Percentiles rank a stretch among this genome's conserved stretches.
Conservation (phyloP, 176 grass and related monocot species). For the Eremochloa ophiuroides region DNA sequence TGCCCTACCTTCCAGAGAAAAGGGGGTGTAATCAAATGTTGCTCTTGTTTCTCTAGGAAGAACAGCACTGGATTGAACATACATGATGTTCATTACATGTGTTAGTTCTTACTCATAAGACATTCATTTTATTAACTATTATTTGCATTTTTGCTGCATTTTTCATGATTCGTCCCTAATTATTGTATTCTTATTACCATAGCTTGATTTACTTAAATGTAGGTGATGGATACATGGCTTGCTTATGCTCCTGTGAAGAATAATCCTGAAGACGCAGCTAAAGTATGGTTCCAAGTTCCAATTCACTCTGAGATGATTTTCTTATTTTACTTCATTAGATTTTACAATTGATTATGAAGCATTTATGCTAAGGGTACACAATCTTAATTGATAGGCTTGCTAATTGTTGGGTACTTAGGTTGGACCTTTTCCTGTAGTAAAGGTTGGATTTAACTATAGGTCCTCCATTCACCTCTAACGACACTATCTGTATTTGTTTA, state of each 20-base stretch:
- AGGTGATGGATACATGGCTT: slow-evolving; percentile 96
- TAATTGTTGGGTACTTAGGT: not conserved
- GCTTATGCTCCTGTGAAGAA: slow-evolving; percentile 97
- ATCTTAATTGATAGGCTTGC: not conserved
- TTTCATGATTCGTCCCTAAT: not conserved
- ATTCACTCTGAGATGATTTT: not conserved
- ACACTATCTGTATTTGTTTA: too few species aligned
- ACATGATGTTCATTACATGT: not conserved
- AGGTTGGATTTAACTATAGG: not conserved
- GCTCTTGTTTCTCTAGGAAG: not conserved
- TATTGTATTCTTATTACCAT: not conserved
- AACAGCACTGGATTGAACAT: not conserved
- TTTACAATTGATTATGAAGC: not conserved
- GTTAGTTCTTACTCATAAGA: not conserved
- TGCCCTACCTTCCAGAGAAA: not conserved
- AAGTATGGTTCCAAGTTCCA: slow-evolving; percentile 46
- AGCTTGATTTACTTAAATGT: slow-evolving; percentile 9
- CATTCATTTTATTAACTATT: not conserved
- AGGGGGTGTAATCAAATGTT: not conserved
- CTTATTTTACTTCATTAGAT: not conserved
- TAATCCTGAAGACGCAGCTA: slow-evolving; percentile 96
- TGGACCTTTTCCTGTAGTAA: not conserved
- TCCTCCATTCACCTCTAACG: too few species aligned
- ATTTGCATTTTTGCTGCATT: not conserved
- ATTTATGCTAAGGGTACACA: not conserved